A percentile compares a stretch with the other conserved stretches of the same genome.
phyloP scores from a whole-genome alignment of 169 alveolate species.

The Plasmodium coatneyi region DNA sequence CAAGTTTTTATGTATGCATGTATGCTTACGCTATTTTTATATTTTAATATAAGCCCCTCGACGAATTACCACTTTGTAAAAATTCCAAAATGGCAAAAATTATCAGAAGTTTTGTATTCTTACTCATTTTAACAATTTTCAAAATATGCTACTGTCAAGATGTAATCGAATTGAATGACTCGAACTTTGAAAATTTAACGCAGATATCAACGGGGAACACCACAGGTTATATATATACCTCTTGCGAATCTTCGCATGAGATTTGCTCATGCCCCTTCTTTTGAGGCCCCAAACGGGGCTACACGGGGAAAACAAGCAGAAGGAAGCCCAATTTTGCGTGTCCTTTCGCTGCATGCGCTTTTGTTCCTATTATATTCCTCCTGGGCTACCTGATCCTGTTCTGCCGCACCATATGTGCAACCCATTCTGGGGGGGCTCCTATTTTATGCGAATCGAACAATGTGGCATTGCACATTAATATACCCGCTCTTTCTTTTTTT shows the following conservation, averaged over 20 bases:
- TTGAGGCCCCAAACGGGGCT: neutral
- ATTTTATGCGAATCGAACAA: neutral
- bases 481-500: neutral
- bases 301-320: neutral
- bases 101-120: conserved; percentile 15
- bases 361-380: neutral
- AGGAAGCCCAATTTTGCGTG: neutral
- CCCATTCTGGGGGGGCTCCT: neutral
- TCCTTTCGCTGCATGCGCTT: neutral
- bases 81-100: conserved; percentile 34
- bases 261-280: neutral
- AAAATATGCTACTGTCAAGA: conserved; percentile 42
- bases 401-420: neutral
- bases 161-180: conserved; percentile 79
- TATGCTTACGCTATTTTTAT: neutral
- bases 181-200: conserved; percentile 80
- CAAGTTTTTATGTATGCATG: neutral
- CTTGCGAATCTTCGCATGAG: neutral
- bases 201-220: conserved; percentile 83
- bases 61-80: conserved; percentile 3
- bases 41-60: neutral
- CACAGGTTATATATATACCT: conserved; percentile 70
- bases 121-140: conserved; percentile 38
- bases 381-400: neutral
- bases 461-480: neutral